Conservation (phyloP, 2,329 filamentous ascomycete genomes). For the Chrysoporthe austroafricana region DNA sequence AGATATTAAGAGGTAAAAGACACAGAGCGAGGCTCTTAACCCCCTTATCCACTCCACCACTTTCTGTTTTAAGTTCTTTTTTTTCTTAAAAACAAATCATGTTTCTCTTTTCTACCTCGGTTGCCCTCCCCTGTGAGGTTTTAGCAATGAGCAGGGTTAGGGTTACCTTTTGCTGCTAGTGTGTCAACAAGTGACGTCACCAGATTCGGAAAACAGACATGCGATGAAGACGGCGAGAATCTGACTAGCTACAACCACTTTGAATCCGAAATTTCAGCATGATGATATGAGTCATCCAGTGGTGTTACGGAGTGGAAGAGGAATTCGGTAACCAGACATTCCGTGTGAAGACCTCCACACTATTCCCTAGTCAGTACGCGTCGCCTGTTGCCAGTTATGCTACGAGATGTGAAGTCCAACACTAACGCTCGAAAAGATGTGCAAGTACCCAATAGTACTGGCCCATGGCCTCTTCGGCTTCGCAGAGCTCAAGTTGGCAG, state of each 20-base stretch:
- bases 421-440: constrained; percentile 41
- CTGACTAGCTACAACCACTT: background rate
- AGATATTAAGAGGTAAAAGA: too few species aligned
- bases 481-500: constrained; percentile 56
- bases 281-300: background rate
- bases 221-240: background rate
- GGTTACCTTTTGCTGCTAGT: background rate
- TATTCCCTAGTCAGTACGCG: background rate
- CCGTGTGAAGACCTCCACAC: background rate
- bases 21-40: too few species aligned
- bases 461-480: constrained; percentile 70
- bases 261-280: background rate
- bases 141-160: background rate
- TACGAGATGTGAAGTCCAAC: background rate
- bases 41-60: too few species aligned
- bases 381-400: background rate
- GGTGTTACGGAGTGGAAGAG: background rate
- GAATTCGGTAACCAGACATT: background rate
- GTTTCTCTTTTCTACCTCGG: background rate
- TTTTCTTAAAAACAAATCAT: too few species aligned
- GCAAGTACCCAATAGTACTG: constrained; percentile 65
- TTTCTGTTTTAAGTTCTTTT: too few species aligned
- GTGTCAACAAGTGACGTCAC: background rate
- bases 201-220: background rate
- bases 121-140: too few species aligned